Base-by-base conservation (phyloP, 2,329 filamentous ascomycete genomes). In the Cercospora sesami region DNA sequence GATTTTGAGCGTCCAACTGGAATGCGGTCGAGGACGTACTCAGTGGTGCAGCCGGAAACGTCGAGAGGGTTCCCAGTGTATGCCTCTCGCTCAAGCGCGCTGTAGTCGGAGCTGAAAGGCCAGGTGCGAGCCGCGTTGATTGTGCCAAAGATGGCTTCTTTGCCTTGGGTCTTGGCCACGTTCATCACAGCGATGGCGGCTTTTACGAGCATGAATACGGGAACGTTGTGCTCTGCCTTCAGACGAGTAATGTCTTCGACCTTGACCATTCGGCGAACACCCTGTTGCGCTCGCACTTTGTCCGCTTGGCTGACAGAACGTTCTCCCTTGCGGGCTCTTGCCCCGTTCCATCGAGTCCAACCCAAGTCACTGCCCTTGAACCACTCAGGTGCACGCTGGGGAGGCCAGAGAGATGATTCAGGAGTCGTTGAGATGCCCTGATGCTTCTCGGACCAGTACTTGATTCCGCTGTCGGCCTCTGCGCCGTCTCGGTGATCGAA, bases 121-220 rank as follows among this genome's bases (percentile, higher is more conserved):
- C 76, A 78, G 6, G 73, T 74, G 18, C 76, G 72, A 3, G 76
- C 76, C 18, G 76, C 76, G 59, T 78, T 76, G 65, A 76, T 74
- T 26, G 75, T 77, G 33, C 74, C 73, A 62, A 78, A 78, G 65
- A 78, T 71, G 23, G 76, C 76, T 60, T 78, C 73, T 51, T 75
- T 74, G 63, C 71, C 75, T 53, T 72, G 69, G 7, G 76, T 78
- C 55, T 74, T 68, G 55, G 68, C 51, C 33, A 76, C 67, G 66
- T 78, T 78, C 28, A 78, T 64, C 8, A 78, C 60, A 1, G 75
- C 74, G 31, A 78, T 74, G 30, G 76, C 76, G 1, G 76, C 72
- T 65, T 78, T 78, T 64, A 78, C 75, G 26, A 78, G 70, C 73
- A 78, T 78, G 71, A 77, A 76, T 28, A 76, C 73, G 3, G 75